Base-by-base conservation (phyloP, 208 protist genomes). In the Giardia muris region DNA sequence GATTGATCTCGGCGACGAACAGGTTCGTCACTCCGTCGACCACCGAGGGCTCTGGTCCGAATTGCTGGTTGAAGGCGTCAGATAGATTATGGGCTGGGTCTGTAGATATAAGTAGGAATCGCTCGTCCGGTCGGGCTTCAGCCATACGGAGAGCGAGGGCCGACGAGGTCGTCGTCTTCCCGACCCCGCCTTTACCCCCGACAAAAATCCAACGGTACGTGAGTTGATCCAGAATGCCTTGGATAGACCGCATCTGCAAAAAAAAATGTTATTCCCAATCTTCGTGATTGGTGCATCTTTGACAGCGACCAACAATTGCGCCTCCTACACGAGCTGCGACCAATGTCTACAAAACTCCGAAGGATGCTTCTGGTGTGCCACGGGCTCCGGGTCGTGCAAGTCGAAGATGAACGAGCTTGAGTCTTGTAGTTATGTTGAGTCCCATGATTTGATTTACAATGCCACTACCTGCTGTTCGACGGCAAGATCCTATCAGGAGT, bases 81-180 rank as follows among this genome's bases (percentile, higher is more conserved):
- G 95, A 97, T 10, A 99, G 93, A 94, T 99, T 99, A 95, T 99
- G 98, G 19, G 98, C 98, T 67, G 98, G 98, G 94, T 99, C 98
- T 0, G 98, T 99, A 1, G 97, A 99, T 46, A 99, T 96, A 10
- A 99, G 92, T 19, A 99, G 94, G 22, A 99, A 97, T 10, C 88
- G 95, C 47, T 96, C 39, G 91, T 93, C 22, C 93, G 95, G 2
- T 47, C 86, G 57, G 57, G 93, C 4, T 43, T 45, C 2, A 3
- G 97, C 95, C n/a, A 99, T 94, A 43, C 95, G 93, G 30, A 97
- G 96, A n/a, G 97, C 96, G 44, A 99, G 92, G 0, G 95, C 93
- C 90, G 95, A 98, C 87, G 96, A 97, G 0, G 94, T 96, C 0
- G 97, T 98, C 2, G 97, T 98, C 95, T 98, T 99, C 86, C 98